These are phyloP conservation scores for Tephrocybe sp. DNA, from an alignment of 768 basidiomycete genomes.

Conservation along the genomic window DNA sequence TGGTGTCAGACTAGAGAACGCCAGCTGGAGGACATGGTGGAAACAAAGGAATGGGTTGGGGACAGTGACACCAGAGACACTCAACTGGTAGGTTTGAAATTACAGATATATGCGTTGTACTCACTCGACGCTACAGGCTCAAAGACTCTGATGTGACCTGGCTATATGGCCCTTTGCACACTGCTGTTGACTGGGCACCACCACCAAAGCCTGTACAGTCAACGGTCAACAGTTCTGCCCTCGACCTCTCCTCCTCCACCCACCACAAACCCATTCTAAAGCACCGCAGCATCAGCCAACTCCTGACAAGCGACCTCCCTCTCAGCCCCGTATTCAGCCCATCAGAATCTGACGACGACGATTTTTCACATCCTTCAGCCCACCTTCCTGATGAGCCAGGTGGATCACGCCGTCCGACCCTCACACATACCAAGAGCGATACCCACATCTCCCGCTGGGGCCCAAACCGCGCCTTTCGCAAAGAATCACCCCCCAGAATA, in stretches of 20 bases:
- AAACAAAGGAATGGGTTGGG: constrained; percentile 96
- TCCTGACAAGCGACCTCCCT: constrained; percentile 75
- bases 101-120: constrained; percentile 3
- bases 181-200: constrained; percentile 70
- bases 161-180: constrained; percentile 96
- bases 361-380: not conserved
- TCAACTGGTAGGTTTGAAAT: constrained; percentile 80
- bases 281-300: constrained; percentile 87
- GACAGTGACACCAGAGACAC: constrained; percentile 93
- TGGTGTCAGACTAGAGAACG: constrained; percentile 93
- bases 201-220: constrained; percentile 53
- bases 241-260: constrained; percentile 41
- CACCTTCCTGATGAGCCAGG: constrained; percentile 11
- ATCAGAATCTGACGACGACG: constrained; percentile 52
- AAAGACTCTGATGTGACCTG: constrained; percentile 99
- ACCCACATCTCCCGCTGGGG: constrained; percentile 69
- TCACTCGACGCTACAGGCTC: constrained; percentile 56
- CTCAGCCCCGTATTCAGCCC: constrained; percentile 62
- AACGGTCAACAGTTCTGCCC: constrained; percentile 30
- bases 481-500: constrained; percentile 72
- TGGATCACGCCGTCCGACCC: constrained; percentile 46
- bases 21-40: constrained; percentile 99
- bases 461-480: constrained; percentile 47
- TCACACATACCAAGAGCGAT: constrained; percentile 87
- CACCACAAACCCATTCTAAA: constrained; percentile 89